These are phyloP conservation scores for Chloranthus sessilifolius DNA, from an alignment of 164 flowering plant species.

Conservation along the genomic window DNA sequence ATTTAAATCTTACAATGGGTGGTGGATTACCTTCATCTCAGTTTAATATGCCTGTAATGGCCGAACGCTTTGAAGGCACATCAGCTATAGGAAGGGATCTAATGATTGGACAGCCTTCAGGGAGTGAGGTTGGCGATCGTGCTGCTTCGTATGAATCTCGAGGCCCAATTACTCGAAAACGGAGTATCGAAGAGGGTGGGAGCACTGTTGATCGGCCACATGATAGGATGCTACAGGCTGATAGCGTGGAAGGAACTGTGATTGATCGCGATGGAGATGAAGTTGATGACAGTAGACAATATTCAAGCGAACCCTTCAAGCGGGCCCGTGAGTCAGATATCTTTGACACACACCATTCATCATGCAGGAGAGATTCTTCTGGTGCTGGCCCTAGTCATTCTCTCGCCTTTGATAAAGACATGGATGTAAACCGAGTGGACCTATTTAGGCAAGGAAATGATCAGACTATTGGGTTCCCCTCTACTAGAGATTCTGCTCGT, in stretches of 20 bases:
- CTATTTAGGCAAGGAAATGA: constrained; percentile 49
- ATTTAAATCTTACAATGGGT: constrained; percentile 70
- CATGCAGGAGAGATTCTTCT: constrained; percentile 51
- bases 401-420: constrained; percentile 44
- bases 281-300: constrained; percentile 65
- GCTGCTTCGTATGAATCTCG: constrained; percentile 97
- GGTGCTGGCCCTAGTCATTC: constrained; percentile 93
- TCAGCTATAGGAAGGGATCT: constrained; percentile 58
- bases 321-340: constrained; percentile 61
- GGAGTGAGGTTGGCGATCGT: constrained; percentile 98
- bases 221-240: constrained; percentile 63
- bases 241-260: constrained; percentile 90
- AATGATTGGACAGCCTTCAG: constrained; percentile 78
- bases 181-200: constrained; percentile 81
- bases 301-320: constrained; percentile 88
- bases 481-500: constrained; percentile 71
- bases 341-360: constrained; percentile 43
- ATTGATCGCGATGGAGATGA: constrained; percentile 97
- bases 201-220: constrained; percentile 79
- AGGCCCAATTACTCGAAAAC: constrained; percentile 83
- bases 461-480: constrained; percentile 32
- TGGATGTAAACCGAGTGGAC: constrained; percentile 45
- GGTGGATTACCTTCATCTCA: constrained; percentile 48
- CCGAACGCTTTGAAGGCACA: constrained; percentile 33
- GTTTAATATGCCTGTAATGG: constrained; percentile 25